A percentile compares a stretch with the other conserved stretches of the same genome.
Conservation (phyloP, 1,139 yeast species). For the Suhomyces bolitotheri region DNA sequence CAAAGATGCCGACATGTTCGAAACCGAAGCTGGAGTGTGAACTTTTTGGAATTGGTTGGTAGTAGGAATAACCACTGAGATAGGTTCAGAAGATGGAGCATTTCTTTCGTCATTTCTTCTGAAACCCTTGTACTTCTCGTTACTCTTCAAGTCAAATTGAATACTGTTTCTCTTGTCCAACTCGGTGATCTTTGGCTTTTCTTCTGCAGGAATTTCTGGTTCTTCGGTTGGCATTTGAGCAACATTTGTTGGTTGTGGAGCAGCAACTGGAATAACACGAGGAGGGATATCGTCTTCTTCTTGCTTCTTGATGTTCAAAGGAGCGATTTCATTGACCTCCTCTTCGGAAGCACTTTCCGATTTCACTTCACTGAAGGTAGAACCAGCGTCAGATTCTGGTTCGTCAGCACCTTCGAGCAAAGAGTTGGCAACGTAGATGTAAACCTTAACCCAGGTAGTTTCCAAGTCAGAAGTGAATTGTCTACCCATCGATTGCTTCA, state of each 20-base stretch:
- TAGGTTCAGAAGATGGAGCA: constrained; percentile 22
- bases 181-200: constrained; percentile 4
- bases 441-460: constrained; percentile 43
- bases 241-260: constrained; percentile 4
- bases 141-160: constrained; percentile 26
- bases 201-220: constrained; percentile 1
- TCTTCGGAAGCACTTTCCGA: constrained; percentile 13
- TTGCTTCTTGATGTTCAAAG: constrained; percentile 14
- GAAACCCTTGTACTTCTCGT: constrained; percentile 47
- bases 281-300: constrained; percentile 10
- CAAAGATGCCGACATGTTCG: constrained; percentile 18
- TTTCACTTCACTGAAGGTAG: constrained; percentile 17
- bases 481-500: constrained; percentile 37
- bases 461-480: constrained; percentile 37
- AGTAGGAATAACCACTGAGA: constrained; percentile 29
- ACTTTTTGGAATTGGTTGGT: constrained; percentile 17
- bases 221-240: constrained; percentile 2
- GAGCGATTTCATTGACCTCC: constrained; percentile 14
- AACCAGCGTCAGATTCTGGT: constrained; percentile 11
- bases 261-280: constrained; percentile 6
- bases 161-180: constrained; percentile 19
- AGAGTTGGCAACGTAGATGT: constrained; percentile 42
- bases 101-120: constrained; percentile 39
- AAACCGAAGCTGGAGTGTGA: constrained; percentile 10
- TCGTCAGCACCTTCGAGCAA: constrained; percentile 28